phyloP scores from a whole-genome alignment of 1,284 basidiomycete species.

The Afroboletus lepidellus region DNA sequence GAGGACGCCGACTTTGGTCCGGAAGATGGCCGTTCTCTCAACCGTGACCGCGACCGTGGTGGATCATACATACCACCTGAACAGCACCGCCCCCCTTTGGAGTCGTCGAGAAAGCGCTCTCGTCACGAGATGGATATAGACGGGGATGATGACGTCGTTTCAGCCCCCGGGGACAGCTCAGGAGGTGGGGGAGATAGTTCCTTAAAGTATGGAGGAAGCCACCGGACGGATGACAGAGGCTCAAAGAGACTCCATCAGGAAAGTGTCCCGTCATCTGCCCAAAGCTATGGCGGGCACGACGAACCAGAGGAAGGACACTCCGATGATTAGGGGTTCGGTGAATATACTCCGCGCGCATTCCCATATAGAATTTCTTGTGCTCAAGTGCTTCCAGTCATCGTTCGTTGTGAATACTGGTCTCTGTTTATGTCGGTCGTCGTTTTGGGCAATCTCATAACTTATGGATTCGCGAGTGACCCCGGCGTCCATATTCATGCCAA shows the following conservation, averaged over 20 bases:
- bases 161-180: slow-evolving; percentile 34
- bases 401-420: slow-evolving; percentile 19
- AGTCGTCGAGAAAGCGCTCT: slow-evolving; percentile 51
- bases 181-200: slow-evolving; percentile 34
- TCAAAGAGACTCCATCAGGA: slow-evolving; percentile 55
- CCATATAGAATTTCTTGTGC: slow-evolving; percentile 38
- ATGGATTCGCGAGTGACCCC: slow-evolving; percentile 17
- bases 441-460: slow-evolving; percentile 23
- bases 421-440: slow-evolving; percentile 19
- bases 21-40: slow-evolving; percentile 45
- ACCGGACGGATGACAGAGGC: slow-evolving; percentile 48
- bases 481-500: slow-evolving; percentile 13
- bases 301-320: slow-evolving; percentile 40
- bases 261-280: slow-evolving; percentile 33
- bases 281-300: slow-evolving; percentile 44
- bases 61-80: slow-evolving; percentile 32
- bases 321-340: slow-evolving; percentile 33
- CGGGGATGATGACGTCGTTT: slow-evolving; percentile 44
- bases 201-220: slow-evolving; percentile 28
- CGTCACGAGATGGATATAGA: slow-evolving; percentile 63
- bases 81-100: slow-evolving; percentile 31
- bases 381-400: slow-evolving; percentile 24
- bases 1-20: slow-evolving; percentile 50
- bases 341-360: slow-evolving; percentile 24
- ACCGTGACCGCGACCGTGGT: slow-evolving; percentile 33